Percentiles rank a stretch among this genome's conserved stretches.
phyloP scores from a whole-genome alignment of 2,329 filamentous ascomycete species.

The Spiromastix sp. region DNA sequence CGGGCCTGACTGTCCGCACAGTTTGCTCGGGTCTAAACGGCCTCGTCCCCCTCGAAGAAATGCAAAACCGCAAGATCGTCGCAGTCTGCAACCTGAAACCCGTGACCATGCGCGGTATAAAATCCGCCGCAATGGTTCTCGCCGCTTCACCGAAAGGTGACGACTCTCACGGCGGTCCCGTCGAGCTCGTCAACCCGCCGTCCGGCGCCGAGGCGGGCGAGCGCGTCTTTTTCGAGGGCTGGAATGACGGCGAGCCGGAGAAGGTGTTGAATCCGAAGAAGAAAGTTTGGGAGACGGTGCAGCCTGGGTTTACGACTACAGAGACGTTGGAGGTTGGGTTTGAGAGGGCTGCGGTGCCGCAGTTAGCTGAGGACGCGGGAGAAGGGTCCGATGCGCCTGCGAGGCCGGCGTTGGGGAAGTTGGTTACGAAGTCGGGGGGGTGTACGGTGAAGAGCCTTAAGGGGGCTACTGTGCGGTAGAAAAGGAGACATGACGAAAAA shows the following conservation, averaged over 20 bases:
- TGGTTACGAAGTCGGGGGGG: conserved; percentile 68
- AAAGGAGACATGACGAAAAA: background rate
- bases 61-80: conserved; percentile 92
- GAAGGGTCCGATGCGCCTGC: conserved; percentile 43
- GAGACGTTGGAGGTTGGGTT: conserved; percentile 74
- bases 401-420: conserved; percentile 45
- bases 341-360: conserved; percentile 66
- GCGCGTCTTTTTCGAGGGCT: conserved; percentile 86
- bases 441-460: conserved; percentile 77
- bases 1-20: conserved; percentile 83
- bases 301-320: conserved; percentile 91
- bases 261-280: conserved; percentile 96
- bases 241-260: conserved; percentile 77
- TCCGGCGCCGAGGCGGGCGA: conserved; percentile 71
- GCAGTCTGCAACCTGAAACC: conserved; percentile 98
- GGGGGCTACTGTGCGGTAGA: conserved; percentile 70
- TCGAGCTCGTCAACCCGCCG: conserved; percentile 84
- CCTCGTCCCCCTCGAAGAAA: conserved; percentile 81
- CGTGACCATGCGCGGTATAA: conserved; percentile 93
- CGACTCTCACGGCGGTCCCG: conserved; percentile 79
- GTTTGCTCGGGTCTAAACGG: conserved; percentile 97
- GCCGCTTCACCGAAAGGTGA: conserved; percentile 77
- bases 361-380: conserved; percentile 59
- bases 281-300: conserved; percentile 96
- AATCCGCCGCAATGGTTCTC: conserved; percentile 79